A percentile compares a stretch with the other conserved stretches of the same genome.
phyloP scores from a whole-genome alignment of 164 flowering plant species.

The Vitis vinifera region ASM3070453v1 NC_081823.1:10647501-10648000 shows the following conservation, averaged over 20 bases:
- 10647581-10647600: not conserved
- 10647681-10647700: conserved; percentile 26
- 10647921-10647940: not conserved
- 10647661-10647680: not conserved
- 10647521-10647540: not conserved
- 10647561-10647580: not conserved
- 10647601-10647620: conserved; percentile 9
- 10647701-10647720: conserved; percentile 18
- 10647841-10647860: too few species aligned
- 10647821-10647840: too few species aligned
- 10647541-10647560: conserved; percentile 13
- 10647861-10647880: too few species aligned
- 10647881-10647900: too few species aligned
- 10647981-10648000: too few species aligned
- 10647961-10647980: not conserved
- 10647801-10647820: too few species aligned
- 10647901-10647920: not conserved
- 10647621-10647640: conserved; percentile 13
- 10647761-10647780: conserved; percentile 14
- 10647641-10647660: not conserved
- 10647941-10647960: not conserved
- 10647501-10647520: too few species aligned
- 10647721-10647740: conserved; percentile 14
- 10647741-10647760: conserved; percentile 21
- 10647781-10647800: conserved; percentile 18